Conservation (phyloP, 148 eudicot genomes). For the Chenopodium quinoa region DNA sequence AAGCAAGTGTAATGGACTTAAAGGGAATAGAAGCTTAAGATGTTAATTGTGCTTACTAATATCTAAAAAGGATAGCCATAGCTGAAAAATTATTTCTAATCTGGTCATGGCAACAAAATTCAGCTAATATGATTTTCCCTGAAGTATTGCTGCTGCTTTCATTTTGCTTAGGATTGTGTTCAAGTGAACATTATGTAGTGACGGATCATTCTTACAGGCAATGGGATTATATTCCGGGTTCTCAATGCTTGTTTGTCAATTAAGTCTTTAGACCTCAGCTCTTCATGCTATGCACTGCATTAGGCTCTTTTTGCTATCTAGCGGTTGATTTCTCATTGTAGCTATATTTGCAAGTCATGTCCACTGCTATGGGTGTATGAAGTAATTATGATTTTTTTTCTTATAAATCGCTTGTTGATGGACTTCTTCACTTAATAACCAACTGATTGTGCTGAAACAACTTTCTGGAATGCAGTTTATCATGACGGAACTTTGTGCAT, state of each 20-base stretch:
- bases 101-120: background rate
- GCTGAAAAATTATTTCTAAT: background rate
- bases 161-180: too few relatives aligned
- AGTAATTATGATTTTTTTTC: background rate
- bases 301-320: background rate
- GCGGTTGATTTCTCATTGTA: background rate
- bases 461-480: constrained; percentile 24
- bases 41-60: too few relatives aligned
- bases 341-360: background rate
- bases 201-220: background rate
- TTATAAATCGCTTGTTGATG: background rate
- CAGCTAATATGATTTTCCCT: background rate
- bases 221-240: background rate
- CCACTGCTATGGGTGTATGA: background rate
- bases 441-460: background rate
- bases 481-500: constrained; percentile 40
- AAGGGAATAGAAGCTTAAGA: too few relatives aligned
- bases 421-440: background rate
- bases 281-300: too few relatives aligned
- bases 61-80: background rate
- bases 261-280: background rate
- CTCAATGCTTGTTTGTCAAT: background rate
- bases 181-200: too few relatives aligned
- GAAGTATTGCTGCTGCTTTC: too few relatives aligned
- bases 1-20: background rate